Base-by-base conservation (phyloP, 768 basidiomycete genomes). In the Leccinum fibrillosum region DNA sequence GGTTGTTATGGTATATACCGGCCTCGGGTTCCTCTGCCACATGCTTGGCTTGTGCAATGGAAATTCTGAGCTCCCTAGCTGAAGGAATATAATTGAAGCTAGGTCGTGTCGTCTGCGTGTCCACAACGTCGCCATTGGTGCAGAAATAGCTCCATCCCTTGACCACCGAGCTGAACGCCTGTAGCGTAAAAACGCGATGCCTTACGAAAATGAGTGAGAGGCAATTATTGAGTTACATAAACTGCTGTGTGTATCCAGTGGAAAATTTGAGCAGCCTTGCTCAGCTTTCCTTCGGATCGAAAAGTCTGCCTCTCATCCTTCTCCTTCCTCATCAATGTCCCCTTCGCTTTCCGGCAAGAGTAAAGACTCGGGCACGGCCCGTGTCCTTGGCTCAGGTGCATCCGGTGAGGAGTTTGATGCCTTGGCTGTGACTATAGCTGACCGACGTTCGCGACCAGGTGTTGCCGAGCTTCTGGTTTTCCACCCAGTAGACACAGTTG, bases 401-500 rank as follows among this genome's bases (percentile, higher is more conserved):
- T 94, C 94, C 64, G 96, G 96, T 94, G 52, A 47, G 53, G 34
- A 23, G 10, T 19, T 2, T 54, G 21, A 17, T 19, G 13, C 3
- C 19, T 15, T 1, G 23, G 19, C 5, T 21, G 11, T 21, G 21
- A 15, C 21, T 10, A 19, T 25, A 13, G 49, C 23, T 13, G 13
- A 15, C 42, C 61, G 32, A 67, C 48, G 7, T 12, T 13, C 13
- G 0, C 6, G 15, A 56, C 17, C 62, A 96, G 95, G 95, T 69
- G 80, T 99, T 67, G 94, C 95, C 64, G 96, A 99, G 79, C 81
- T 99, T 54, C 76, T 97, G 64, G 85, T 98, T 19, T 97, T 98
- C 78, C 94, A 97, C 72, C 94, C 94, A 19, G 91, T 94, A 23
- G 94, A 99, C 76, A 99, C 97, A 1, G 87, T 98, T 55, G 94